These are phyloP conservation scores for Aquilaria malaccensis DNA, from an alignment of 345 rosid genomes.

Conservation along the genomic window DNA sequence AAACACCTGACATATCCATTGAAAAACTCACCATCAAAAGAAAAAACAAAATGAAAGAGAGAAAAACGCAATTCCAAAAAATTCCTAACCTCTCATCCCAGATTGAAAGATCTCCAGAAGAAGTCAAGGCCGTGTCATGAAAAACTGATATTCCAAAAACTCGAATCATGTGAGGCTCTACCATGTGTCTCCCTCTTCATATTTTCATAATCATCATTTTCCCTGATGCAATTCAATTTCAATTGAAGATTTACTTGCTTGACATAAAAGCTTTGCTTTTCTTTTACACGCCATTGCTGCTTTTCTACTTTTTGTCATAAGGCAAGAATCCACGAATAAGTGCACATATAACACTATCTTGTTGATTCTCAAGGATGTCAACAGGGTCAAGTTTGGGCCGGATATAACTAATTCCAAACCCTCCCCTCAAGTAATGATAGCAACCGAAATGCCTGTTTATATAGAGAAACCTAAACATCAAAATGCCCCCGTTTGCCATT, in stretches of 20 bases:
- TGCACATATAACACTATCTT: too few species aligned
- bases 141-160: constrained; percentile 84
- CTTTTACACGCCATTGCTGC: too few species aligned
- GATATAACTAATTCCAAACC: too few species aligned
- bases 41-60: background rate
- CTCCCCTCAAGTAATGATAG: too few species aligned
- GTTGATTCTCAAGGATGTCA: too few species aligned
- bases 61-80: background rate
- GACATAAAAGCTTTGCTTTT: background rate
- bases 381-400: too few species aligned
- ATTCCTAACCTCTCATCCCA: constrained; percentile 79
- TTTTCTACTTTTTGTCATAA: too few species aligned
- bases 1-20: too few species aligned
- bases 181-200: constrained; percentile 96
- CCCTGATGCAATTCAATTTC: constrained; percentile 29
- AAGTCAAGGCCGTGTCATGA: constrained; percentile 78
- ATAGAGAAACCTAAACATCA: too few species aligned
- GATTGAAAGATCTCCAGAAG: constrained; percentile 89
- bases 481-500: too few species aligned
- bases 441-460: too few species aligned
- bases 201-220: constrained; percentile 91
- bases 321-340: too few species aligned
- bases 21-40: background rate
- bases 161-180: constrained; percentile 89
- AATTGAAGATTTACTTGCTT: background rate